A percentile compares a stretch with the other conserved stretches of the same genome.
Evolutionary conservation across 768 basidiomycete genomes (phyloP).

Genomic region (Tricholoma furcatifolium): DNA sequence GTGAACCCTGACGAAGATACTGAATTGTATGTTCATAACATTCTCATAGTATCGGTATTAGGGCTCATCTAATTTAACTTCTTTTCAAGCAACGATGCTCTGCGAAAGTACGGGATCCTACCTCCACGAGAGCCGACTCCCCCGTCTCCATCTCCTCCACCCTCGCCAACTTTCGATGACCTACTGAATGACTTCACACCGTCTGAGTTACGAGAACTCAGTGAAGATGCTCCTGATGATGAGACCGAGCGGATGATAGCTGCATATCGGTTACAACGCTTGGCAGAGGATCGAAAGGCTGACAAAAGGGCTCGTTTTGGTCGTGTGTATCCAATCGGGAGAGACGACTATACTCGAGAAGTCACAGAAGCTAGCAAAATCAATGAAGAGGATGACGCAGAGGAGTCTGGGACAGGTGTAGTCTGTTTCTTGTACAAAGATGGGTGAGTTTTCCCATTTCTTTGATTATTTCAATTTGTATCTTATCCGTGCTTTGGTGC

Average conservation of each 20-base stretch:
- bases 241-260: constrained; percentile 75
- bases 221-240: constrained; percentile 73
- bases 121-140: constrained; percentile 71
- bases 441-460: constrained; percentile 53
- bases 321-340: constrained; percentile 79
- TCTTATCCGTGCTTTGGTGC: constrained; percentile 1
- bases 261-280: constrained; percentile 58
- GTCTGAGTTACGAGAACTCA: constrained; percentile 64
- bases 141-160: constrained; percentile 77
- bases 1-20: constrained; percentile 90
- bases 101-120: constrained; percentile 90
- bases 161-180: constrained; percentile 70
- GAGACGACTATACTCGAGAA: constrained; percentile 93
- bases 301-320: constrained; percentile 75
- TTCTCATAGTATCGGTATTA: neutral
- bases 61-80: constrained; percentile 4
- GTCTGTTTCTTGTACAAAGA: constrained; percentile 96
- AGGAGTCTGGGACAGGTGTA: constrained; percentile 82
- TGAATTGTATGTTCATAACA: constrained; percentile 74
- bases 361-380: constrained; percentile 89
- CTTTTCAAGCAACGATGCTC: constrained; percentile 90
- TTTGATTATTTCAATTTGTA: neutral
- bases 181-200: constrained; percentile 61
- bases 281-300: constrained; percentile 60
- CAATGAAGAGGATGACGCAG: constrained; percentile 61